Evolutionary conservation across 495 filamentous ascomycete species (phyloP), one percentile per base, ranked within the genome.

Genomic region (Hyphodiscus hymeniophilus): DNA sequence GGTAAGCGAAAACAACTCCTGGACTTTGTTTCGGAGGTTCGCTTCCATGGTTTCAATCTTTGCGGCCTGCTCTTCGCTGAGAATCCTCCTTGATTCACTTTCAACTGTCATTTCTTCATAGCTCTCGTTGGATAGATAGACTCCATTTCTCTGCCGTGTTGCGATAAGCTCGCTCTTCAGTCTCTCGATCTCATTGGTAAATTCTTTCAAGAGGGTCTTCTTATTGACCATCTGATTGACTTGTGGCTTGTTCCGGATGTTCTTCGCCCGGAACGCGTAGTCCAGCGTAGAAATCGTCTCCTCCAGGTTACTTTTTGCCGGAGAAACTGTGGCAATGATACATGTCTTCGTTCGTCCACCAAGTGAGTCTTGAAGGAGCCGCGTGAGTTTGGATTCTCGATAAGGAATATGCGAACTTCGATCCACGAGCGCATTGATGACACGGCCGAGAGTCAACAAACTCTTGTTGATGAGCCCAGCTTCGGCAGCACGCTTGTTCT

Each of bases 401-500:
- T 98, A 98, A 0, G 92, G 92, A 48, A 99, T 96, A 62, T 97
- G 92, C 0, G 80, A 72, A 60, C 85, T 81, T 55, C 81, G 85
- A 59, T 99, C 92, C 24, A 97, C 94, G 15, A 99, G 68, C 0
- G 94, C 94, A 60, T 99, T 99, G 69, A 99, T 99, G 30, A 99
- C 92, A 45, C 92, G 80, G 4, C 92, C 92, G 4, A 98, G 74
- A 7, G 92, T 98, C 43, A 98, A 78, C 52, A 98, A 66, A 62
- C 87, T 94, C 73, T 96, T 96, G 71, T 98, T 98, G 67, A 98
- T 98, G 49, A 98, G 70, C 10, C 92, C 92, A 17, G 92, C 92
- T 61, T 98, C 92, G 6, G 90, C 79, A 0, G 92, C 92, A 26
- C 94, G 82, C 68, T 98, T 97, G 64, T 98, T 97, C 63, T 97